Percentiles rank a stretch among this genome's conserved stretches.
These are phyloP conservation scores for Aspergillus ellipticus DNA, from an alignment of 495 filamentous ascomycete genomes.

Conservation along the genomic window DNA sequence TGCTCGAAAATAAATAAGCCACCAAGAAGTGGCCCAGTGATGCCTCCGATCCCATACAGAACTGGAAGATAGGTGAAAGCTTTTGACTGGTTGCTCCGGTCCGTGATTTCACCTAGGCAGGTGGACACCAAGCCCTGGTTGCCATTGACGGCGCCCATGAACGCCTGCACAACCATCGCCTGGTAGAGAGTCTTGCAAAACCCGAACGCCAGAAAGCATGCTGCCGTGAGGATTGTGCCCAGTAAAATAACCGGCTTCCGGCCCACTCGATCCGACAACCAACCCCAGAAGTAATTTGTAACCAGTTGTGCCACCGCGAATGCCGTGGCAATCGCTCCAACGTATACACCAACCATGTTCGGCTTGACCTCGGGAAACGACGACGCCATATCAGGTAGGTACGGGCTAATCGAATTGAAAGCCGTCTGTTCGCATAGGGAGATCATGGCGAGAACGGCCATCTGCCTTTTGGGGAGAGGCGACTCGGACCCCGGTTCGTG, in stretches of 20 bases:
- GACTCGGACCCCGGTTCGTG: slow-evolving; percentile 46
- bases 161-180: slow-evolving; percentile 74
- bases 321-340: slow-evolving; percentile 80
- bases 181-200: slow-evolving; percentile 81
- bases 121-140: slow-evolving; percentile 87
- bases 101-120: slow-evolving; percentile 90
- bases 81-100: slow-evolving; percentile 85
- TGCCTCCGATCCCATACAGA: slow-evolving; percentile 87
- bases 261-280: slow-evolving; percentile 83
- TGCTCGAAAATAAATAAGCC: slow-evolving; percentile 67
- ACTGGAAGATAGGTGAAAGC: slow-evolving; percentile 92
- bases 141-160: slow-evolving; percentile 92
- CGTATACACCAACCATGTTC: slow-evolving; percentile 76
- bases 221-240: slow-evolving; percentile 78
- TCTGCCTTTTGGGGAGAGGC: slow-evolving; percentile 77
- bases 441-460: slow-evolving; percentile 80
- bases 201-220: slow-evolving; percentile 82
- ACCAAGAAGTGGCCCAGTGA: slow-evolving; percentile 88
- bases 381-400: slow-evolving; percentile 87
- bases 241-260: slow-evolving; percentile 85
- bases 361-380: slow-evolving; percentile 75
- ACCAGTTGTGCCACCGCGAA: slow-evolving; percentile 90
- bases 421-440: slow-evolving; percentile 93
- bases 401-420: slow-evolving; percentile 93
- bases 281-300: slow-evolving; percentile 94